Evolutionary conservation across 2,329 filamentous ascomycete species (phyloP), one percentile per base, ranked within the genome.

Genomic region (Delphinella strobiligena): DNA sequence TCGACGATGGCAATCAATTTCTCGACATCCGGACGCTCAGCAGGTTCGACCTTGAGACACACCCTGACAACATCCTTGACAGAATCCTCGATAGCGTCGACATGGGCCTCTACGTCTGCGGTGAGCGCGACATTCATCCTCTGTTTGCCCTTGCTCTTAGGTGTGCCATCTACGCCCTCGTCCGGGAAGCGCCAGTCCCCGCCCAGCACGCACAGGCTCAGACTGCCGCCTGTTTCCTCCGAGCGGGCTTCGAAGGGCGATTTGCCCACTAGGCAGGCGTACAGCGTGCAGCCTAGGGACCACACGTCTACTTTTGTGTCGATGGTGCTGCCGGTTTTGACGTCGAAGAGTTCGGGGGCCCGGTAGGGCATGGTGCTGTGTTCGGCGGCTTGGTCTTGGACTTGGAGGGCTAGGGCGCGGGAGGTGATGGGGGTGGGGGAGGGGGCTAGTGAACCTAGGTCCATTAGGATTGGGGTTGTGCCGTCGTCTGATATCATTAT

Each of bases 341-440:
- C 91, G 60, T 98, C 91, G 61, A 98, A 98, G 45, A 98, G 78
- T 63, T 98, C 91, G 0, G 91, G 91, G 1, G 91, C 91, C 44
- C 91, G 86, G 65, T 98, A 98, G 0, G 91, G 88, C 89, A 98
- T 96, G 31, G 91, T 98, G 48, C 80, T 89, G 68, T 96, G 89
- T 61, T 98, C 91, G 40, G 89, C 91, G 16, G 91, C 91, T 31
- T 78, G 83, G 61, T 98, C 91, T 64, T 96, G 91, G 27, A 93
- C 83, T 38, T 88, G 85, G 35, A 98, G 76, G 33, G 91, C 91
- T 40, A 93, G 72, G 2, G 86, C 93, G 45, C 89, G 80, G 14
- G 84, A 91, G 4, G 89, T 93, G 50, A 96, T 89, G 18, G 84
- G 76, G 42, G 86, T 84, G 1, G 91, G 91, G 2, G 85, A 87